A percentile compares a stretch with the other conserved stretches of the same genome.
Conservation (phyloP, 305 asterid genomes). For the Solanum aculeatissimum region DNA sequence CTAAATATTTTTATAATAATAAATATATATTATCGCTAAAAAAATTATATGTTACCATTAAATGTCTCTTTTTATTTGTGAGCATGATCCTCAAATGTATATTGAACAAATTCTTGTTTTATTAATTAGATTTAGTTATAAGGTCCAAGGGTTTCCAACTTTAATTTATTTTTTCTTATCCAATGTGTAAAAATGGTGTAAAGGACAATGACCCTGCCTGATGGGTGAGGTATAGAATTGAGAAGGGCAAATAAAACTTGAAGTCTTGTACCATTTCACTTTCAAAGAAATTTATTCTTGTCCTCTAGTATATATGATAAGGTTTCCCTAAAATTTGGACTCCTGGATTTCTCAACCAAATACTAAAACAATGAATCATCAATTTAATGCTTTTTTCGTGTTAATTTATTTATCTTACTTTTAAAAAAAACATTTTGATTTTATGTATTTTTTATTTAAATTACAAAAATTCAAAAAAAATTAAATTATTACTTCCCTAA, state of each 20-base stretch:
- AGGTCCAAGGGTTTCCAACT: not conserved
- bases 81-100: not conserved
- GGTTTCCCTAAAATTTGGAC: not conserved
- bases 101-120: not conserved
- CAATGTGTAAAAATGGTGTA: not conserved
- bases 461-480: too few relatives aligned
- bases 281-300: not conserved
- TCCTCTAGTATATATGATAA: not conserved
- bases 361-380: not conserved
- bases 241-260: not conserved
- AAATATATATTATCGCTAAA: not conserved
- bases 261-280: not conserved
- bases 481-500: too few relatives aligned
- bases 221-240: not conserved
- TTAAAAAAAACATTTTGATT: not conserved
- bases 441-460: too few relatives aligned
- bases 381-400: not conserved
- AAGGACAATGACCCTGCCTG: not conserved
- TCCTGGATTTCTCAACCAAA: not conserved
- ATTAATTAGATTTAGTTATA: not conserved
- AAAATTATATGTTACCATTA: not conserved
- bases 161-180: not conserved
- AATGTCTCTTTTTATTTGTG: not conserved
- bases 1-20: too few relatives aligned
- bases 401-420: not conserved